Conservation (phyloP, 768 basidiomycete species). For the Tylopilus rubrobrunneus region DNA sequence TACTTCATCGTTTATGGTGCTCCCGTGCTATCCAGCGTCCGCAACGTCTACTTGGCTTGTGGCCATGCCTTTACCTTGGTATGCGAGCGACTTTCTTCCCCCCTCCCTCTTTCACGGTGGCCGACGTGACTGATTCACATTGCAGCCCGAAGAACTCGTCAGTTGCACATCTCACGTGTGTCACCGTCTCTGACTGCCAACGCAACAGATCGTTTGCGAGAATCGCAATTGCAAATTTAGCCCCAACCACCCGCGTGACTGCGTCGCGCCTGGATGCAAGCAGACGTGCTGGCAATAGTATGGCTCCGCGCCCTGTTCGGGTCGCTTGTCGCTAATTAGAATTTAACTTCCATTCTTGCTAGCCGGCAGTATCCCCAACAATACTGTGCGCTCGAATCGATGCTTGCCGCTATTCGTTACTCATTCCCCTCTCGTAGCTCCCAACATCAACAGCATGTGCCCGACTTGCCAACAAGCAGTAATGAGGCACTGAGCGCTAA, state of each 20-base stretch:
- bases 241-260: constrained; percentile 43
- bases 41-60: constrained; percentile 46
- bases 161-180: background rate
- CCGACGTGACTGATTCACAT: constrained; percentile 2
- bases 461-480: constrained; percentile 36
- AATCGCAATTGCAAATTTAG: constrained; percentile 51
- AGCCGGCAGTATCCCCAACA: constrained; percentile 46
- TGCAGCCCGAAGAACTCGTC: constrained; percentile 38
- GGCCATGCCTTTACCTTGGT: constrained; percentile 45
- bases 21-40: constrained; percentile 31
- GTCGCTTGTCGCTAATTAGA: constrained; percentile 9
- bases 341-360: constrained; percentile 2
- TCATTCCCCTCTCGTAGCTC: constrained; percentile 30
- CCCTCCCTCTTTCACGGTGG: background rate
- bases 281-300: constrained; percentile 49
- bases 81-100: constrained; percentile 10
- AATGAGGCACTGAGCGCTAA: constrained; percentile 20
- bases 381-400: constrained; percentile 34
- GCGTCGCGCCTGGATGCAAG: constrained; percentile 41
- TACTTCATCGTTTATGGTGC: background rate
- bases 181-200: constrained; percentile 8
- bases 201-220: constrained; percentile 45
- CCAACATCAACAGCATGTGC: constrained; percentile 39
- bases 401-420: background rate
- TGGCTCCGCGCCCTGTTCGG: constrained; percentile 1